Conservation (phyloP, 2,329 filamentous ascomycete species). For the Colletotrichum magnum region DNA sequence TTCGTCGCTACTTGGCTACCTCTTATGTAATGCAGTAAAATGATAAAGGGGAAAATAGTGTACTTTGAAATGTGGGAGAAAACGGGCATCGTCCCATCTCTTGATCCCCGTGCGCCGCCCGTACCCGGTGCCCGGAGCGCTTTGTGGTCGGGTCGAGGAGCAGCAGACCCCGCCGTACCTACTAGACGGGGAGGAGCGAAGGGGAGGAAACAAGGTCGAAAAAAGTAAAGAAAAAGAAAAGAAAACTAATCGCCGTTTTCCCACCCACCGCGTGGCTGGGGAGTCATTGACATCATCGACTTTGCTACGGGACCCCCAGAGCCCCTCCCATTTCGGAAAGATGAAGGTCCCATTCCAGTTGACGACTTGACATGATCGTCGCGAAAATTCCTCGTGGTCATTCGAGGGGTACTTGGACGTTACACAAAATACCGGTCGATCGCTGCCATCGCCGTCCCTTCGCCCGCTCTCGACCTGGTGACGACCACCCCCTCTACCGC, state of each 20-base stretch:
- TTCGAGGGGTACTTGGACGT: neutral
- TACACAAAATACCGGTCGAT: neutral
- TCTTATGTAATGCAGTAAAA: neutral
- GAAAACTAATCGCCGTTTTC: neutral
- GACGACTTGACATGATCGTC: too few relatives aligned
- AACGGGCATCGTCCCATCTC: neutral
- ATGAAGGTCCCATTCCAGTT: too few relatives aligned
- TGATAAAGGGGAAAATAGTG: neutral
- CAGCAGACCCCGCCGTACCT: neutral
- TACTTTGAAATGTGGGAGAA: neutral
- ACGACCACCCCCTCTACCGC: neutral
- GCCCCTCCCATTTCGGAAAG: neutral
- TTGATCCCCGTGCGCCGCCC: too few relatives aligned
- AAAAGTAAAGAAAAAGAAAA: neutral
- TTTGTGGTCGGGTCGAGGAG: neutral
- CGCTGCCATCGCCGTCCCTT: neutral
- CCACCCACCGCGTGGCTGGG: slow-evolving; percentile 10
- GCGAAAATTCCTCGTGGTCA: neutral
- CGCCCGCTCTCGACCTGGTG: neutral
- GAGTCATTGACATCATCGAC: slow-evolving; percentile 48
- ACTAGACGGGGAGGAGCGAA: neutral
- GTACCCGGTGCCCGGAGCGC: neutral
- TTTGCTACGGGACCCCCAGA: slow-evolving; percentile 49
- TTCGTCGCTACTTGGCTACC: neutral
- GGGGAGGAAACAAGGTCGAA: neutral